Evolutionary conservation across 2,329 filamentous ascomycete genomes (phyloP).

Genomic region (Penicillium expansum): DNA sequence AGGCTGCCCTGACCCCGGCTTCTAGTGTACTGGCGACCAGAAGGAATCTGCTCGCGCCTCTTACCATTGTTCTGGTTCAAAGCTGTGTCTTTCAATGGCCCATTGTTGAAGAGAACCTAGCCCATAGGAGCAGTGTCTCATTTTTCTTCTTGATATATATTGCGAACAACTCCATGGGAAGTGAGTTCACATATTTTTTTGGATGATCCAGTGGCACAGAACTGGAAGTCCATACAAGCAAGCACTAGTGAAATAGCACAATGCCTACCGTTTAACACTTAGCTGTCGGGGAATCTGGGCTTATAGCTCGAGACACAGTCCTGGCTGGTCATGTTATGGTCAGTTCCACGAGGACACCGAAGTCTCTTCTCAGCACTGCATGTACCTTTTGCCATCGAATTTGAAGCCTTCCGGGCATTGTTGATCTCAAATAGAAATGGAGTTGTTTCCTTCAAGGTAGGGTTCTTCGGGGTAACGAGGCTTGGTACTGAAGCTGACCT

Average conservation of each 20-base stretch:
- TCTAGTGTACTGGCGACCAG: no score
- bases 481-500: background rate
- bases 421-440: background rate
- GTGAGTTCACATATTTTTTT: background rate
- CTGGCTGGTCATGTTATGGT: background rate
- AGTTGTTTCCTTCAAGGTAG: background rate
- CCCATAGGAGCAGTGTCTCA: no score
- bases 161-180: background rate
- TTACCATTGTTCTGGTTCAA: no score
- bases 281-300: background rate
- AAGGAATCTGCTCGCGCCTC: no score
- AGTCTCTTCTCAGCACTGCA: background rate
- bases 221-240: background rate
- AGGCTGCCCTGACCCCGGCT: no score
- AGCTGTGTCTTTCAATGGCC: no score
- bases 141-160: background rate
- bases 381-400: background rate
- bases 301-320: background rate
- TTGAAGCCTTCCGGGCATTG: background rate
- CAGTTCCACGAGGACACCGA: background rate
- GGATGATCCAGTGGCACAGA: background rate
- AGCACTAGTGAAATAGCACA: background rate
- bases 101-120: no score
- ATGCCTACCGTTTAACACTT: background rate
- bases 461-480: background rate